Base-by-base conservation (phyloP, 768 basidiomycete genomes). In the Russula olivacea region DNA sequence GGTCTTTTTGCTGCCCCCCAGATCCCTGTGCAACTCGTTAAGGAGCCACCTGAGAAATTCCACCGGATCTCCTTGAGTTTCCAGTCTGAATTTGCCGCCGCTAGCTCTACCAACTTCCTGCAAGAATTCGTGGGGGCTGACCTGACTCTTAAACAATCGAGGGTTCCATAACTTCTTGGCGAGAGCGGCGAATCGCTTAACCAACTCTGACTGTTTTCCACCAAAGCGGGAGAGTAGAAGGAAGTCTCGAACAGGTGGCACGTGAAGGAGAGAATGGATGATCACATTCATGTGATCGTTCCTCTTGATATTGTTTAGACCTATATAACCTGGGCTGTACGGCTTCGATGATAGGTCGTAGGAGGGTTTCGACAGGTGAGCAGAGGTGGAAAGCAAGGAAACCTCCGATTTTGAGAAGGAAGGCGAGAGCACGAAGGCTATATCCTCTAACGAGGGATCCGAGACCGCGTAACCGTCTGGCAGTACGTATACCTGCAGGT, bases 231-330 rank as follows among this genome's bases (percentile, higher is more conserved):
- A 87, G 58, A 95, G 83, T 58, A 96, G 79, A 54, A 96, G 80
- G 74, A 88, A 89, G 71, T 96, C 88, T 52, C 97, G 88, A 63
- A 99, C 76, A 2, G 94, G 93, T 23, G 88, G 79, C 59, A 98
- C 85, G 73, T 99, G 97, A 25, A 97, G 82, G 45, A 99, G 82
- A 15, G 92, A 84, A 66, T 98, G 95, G 55, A 98, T 89, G 71
- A 98, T 85, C 66, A 97, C 95, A 72, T 98, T 99, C 84, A 97
- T 88, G 72, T 97, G 93, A 72, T 98, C 96, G 74, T 98, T 96
- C 69, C 84, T 79, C 75, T 97, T 96, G 79, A 99, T 96, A 73
- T 99, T 93, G 79, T 99, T 98, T 55, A 99, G 79, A 51, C 97
- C 97, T 71, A 98, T 86, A 74, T 91, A 98, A 2, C 97, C 97